Evolutionary conservation across 2,329 filamentous ascomycete species (phyloP).

Genomic region (Allantophomopsis lycopodina): DNA sequence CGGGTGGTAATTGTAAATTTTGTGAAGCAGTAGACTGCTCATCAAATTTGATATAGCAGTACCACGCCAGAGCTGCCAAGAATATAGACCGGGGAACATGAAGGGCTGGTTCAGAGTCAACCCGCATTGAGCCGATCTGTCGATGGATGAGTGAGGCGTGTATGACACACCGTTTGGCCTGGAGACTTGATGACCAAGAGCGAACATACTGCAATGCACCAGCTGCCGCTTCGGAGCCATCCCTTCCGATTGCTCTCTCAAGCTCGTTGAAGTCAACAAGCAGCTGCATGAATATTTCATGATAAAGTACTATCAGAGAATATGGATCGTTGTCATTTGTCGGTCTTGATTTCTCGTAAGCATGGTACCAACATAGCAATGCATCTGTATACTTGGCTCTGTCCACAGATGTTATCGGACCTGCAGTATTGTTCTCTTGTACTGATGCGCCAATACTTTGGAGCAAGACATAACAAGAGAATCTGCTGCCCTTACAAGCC

Average conservation of each 20-base stretch:
- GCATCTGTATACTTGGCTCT: conserved; percentile 1
- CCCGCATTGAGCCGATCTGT: conserved; percentile 3
- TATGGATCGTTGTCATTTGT: neutral
- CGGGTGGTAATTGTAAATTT: too few species aligned
- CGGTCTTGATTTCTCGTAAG: neutral
- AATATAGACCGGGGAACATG: conserved; percentile 7
- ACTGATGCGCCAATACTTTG: conserved; percentile 1
- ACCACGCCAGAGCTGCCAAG: conserved; percentile 3
- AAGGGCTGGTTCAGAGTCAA: conserved; percentile 5
- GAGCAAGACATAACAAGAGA: conserved; percentile 3
- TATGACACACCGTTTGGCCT: conserved; percentile 6
- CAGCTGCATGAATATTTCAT: conserved; percentile 8
- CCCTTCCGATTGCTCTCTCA: conserved; percentile 6
- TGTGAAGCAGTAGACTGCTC: too few species aligned
- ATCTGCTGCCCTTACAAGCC: conserved; percentile 1
- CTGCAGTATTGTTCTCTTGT: conserved; percentile 1
- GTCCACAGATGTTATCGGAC: conserved; percentile 1
- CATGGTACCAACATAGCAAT: conserved; percentile 2
- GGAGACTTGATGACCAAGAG: conserved; percentile 3
- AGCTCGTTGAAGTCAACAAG: conserved; percentile 7
- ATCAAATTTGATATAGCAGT: conserved; percentile 1
- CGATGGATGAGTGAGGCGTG: conserved; percentile 6
- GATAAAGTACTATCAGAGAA: conserved; percentile 7
- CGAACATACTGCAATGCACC: conserved; percentile 1
- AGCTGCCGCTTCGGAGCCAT: neutral